A percentile compares a stretch with the other conserved stretches of the same genome.
phyloP scores from a whole-genome alignment of 495 filamentous ascomycete genomes.

The Tuber melanosporum region DNA sequence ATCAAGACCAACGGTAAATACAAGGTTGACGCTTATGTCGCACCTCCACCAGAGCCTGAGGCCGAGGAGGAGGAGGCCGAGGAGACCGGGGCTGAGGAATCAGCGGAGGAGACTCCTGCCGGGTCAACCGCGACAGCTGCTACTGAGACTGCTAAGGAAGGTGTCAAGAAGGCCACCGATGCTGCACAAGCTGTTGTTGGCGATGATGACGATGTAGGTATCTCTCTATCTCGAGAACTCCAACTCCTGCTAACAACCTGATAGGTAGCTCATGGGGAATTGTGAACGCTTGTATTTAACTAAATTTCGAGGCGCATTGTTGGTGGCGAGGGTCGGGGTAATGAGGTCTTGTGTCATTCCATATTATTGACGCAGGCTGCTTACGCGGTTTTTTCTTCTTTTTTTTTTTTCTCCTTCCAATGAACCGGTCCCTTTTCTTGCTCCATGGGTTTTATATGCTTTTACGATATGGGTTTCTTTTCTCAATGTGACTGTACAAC shows the following conservation, averaged over 20 bases:
- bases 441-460: constrained; percentile 10
- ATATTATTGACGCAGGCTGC: background rate
- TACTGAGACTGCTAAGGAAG: constrained; percentile 47
- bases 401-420: constrained; percentile 14
- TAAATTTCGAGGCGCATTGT: constrained; percentile 11
- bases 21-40: constrained; percentile 59
- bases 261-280: constrained; percentile 54
- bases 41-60: constrained; percentile 41
- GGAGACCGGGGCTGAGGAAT: constrained; percentile 52
- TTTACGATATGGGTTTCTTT: constrained; percentile 12
- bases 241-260: background rate
- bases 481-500: constrained; percentile 27
- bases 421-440: constrained; percentile 14
- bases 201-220: constrained; percentile 44
- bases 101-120: constrained; percentile 20
- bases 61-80: constrained; percentile 45
- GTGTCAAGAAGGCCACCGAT: constrained; percentile 39
- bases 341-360: constrained; percentile 18
- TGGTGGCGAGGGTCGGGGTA: constrained; percentile 13
- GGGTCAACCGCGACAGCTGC: constrained; percentile 51
- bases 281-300: constrained; percentile 47
- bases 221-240: constrained; percentile 9
- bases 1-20: constrained; percentile 91
- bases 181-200: constrained; percentile 46
- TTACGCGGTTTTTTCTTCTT: constrained; percentile 16